Percentiles rank a stretch among this genome's conserved stretches.
Evolutionary conservation across 495 filamentous ascomycete species (phyloP).

Genomic region (Jackrogersella minutella): DNA sequence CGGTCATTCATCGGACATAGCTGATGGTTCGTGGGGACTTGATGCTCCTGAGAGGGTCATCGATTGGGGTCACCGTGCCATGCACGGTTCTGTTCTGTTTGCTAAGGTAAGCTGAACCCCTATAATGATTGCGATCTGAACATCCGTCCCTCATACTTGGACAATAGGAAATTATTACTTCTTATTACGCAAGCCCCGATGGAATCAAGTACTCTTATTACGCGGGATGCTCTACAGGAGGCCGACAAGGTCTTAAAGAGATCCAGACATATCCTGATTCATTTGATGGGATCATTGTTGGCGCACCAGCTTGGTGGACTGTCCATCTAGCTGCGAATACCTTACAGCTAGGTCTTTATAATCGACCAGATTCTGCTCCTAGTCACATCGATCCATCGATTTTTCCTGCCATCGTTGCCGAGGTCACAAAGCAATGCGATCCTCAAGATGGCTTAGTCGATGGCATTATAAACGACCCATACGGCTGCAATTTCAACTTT

Average conservation of each 20-base stretch:
- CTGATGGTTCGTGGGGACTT: conserved; percentile 58
- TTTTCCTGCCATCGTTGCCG: conserved; percentile 62
- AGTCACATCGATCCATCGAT: conserved; percentile 60
- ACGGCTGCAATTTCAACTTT: conserved; percentile 64
- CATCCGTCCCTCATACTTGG: neutral
- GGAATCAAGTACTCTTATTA: conserved; percentile 61
- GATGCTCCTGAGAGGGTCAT: conserved; percentile 49
- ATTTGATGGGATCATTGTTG: conserved; percentile 70
- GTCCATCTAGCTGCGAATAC: conserved; percentile 57
- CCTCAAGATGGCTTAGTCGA: conserved; percentile 68
- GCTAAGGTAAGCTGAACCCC: conserved; percentile 45
- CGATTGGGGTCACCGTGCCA: conserved; percentile 60
- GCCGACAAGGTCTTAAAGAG: conserved; percentile 63
- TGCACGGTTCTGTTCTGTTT: conserved; percentile 59
- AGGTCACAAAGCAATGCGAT: conserved; percentile 73
- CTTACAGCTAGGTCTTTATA: conserved; percentile 47
- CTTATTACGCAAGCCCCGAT: conserved; percentile 53
- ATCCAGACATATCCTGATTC: conserved; percentile 61
- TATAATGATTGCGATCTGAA: neutral
- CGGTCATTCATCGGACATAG: conserved; percentile 56
- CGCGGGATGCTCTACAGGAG: conserved; percentile 64
- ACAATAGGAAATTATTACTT: conserved; percentile 43
- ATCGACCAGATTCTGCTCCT: conserved; percentile 50
- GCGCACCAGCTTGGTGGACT: conserved; percentile 47
- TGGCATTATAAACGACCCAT: conserved; percentile 68